phyloP scores from a whole-genome alignment of 1,139 yeast genomes.

The Taphrina sp. region DNA sequence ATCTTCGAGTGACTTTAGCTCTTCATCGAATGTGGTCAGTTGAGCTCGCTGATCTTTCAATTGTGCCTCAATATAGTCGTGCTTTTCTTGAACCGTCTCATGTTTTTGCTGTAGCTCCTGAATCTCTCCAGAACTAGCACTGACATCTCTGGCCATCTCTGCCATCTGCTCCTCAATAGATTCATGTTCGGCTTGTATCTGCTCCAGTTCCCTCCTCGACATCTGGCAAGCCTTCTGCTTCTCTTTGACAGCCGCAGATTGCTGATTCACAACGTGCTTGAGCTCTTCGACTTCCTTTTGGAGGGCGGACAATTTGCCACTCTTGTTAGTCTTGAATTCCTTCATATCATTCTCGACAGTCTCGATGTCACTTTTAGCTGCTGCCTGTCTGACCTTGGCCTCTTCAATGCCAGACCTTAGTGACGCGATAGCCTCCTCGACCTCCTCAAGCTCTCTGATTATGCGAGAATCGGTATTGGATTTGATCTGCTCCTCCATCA shows the following conservation, averaged over 20 bases:
- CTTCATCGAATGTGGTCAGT: constrained; percentile 72
- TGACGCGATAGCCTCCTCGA: constrained; percentile 32
- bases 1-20: constrained; percentile 61
- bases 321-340: constrained; percentile 78
- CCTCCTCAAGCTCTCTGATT: constrained; percentile 39
- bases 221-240: constrained; percentile 60
- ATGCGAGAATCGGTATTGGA: constrained; percentile 58
- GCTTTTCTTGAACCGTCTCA: constrained; percentile 30
- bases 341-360: constrained; percentile 70
- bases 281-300: constrained; percentile 53
- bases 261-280: constrained; percentile 46
- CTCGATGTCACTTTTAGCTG: constrained; percentile 44
- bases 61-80: constrained; percentile 41
- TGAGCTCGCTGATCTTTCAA: constrained; percentile 64
- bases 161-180: constrained; percentile 41
- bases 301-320: constrained; percentile 70
- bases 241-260: constrained; percentile 51
- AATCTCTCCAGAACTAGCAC: constrained; percentile 35
- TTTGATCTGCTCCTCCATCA: constrained; percentile 60
- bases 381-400: constrained; percentile 49
- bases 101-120: constrained; percentile 28
- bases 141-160: constrained; percentile 35
- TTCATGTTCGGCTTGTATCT: constrained; percentile 57
- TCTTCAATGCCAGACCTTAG: constrained; percentile 51
- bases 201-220: constrained; percentile 70